Percentiles rank a stretch among this genome's conserved stretches.
phyloP scores from a whole-genome alignment of 805 yeast species.

The Ogataea ramenticola region DNA sequence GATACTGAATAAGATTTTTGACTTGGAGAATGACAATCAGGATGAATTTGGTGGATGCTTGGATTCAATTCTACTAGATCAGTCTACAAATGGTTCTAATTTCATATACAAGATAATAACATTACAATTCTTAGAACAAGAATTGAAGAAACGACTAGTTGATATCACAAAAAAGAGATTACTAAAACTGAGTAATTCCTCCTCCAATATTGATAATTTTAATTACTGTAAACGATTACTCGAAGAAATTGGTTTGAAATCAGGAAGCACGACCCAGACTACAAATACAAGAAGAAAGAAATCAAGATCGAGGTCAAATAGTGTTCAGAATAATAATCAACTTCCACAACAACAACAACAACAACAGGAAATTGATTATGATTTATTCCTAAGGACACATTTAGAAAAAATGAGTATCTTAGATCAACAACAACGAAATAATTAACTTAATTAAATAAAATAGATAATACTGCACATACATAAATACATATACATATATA shows the following conservation, averaged over 20 bases:
- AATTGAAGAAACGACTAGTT: conserved; percentile 48
- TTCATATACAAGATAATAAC: conserved; percentile 77
- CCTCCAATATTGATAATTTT: conserved; percentile 18
- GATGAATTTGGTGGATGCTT: conserved; percentile 3
- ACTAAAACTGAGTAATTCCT: conserved; percentile 37
- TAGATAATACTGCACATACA: not conserved
- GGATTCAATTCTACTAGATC: conserved; percentile 57
- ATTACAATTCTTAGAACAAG: conserved; percentile 56
- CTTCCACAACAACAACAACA: conserved; percentile 3
- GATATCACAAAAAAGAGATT: conserved; percentile 59
- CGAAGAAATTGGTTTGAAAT: conserved; percentile 80
- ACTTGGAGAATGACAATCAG: conserved; percentile 2
- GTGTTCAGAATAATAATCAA: conserved; percentile 10
- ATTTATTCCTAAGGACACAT: conserved; percentile 20
- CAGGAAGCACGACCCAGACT: not conserved
- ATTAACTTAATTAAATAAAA: not conserved
- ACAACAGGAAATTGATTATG: conserved; percentile 12
- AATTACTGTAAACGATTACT: conserved; percentile 80
- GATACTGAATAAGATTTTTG: conserved; percentile 58
- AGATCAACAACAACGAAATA: not conserved
- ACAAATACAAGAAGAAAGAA: conserved; percentile 12
- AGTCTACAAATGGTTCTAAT: conserved; percentile 55
- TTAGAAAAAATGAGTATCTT: conserved; percentile 18
- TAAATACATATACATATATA: not conserved
- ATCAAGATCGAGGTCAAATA: conserved; percentile 20